Base-by-base conservation (phyloP, 1,139 yeast species). In the Suhomyces terraborum region DNA sequence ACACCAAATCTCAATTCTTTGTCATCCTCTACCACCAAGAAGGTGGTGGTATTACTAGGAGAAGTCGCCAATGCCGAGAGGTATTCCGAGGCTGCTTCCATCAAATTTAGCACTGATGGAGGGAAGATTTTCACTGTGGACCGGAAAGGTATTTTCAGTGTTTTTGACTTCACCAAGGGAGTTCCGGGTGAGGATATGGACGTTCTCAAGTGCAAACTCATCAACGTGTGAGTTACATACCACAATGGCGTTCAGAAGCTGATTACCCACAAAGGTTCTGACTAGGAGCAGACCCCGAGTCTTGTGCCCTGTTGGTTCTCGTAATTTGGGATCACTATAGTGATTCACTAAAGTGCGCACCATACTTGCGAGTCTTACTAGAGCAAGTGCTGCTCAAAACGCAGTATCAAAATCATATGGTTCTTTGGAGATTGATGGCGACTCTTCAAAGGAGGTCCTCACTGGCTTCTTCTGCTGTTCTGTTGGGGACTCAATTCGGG, bases 141-240 rank as follows among this genome's bases (percentile, higher is more conserved):
- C 61, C 69, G 96, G 30, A 87, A 85, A 53, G 97, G 97, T 0
- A 63, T 80, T 1, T 67, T 89, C 37, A 80, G 82, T 50, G 78
- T 88, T 18, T 88, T 86, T 54, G 97, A 91, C 61, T 91, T 88
- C 61, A 87, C 95, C 12, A 91, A 89, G 41, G 96, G 95, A 4
- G 64, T 82, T 10, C 93, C 94, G 1, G 77, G 77, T 4, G 82
- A 79, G 49, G 84, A 81, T 52, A 77, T 78, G n/a, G 89, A 86
- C n/a, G 84, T 87, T 9, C 78, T 87, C 13, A 81, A 85, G 58
- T 83, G 94, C 62, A 83, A 81, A 55, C 75, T 81, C 30, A 65
- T 81, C 10, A 69, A 61, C 41, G 53, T 52, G 9, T 47, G 25
- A 24, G 21, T 8, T 6, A 12, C 8, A 4, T 3, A 13, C 20